phyloP scores from a whole-genome alignment of 306 rosid genomes.

The Vigna mungo region DNA sequence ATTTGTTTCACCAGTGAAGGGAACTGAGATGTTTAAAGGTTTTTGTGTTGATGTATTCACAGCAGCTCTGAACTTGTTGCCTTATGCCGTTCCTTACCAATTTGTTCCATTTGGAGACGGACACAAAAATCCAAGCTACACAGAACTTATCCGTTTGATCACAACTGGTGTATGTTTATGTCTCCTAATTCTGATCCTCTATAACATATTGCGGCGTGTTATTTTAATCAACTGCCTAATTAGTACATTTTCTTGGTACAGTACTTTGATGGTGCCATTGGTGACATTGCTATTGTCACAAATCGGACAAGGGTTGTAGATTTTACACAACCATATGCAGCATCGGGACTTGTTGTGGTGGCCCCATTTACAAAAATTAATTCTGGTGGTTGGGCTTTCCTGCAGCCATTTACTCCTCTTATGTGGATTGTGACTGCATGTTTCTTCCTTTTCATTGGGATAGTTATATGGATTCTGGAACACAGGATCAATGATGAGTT shows the following conservation, averaged over 20 bases:
- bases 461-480: constrained; percentile 92
- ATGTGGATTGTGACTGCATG: constrained; percentile 84
- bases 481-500: constrained; percentile 92
- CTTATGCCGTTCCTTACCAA: constrained; percentile 80
- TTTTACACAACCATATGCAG: constrained; percentile 90
- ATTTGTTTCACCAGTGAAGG: constrained; percentile 68
- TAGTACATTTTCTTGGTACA: constrained; percentile 41
- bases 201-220: not conserved
- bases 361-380: constrained; percentile 80
- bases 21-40: constrained; percentile 82
- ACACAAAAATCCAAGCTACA: constrained; percentile 73
- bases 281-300: constrained; percentile 89
- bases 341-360: constrained; percentile 92
- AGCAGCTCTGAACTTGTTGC: constrained; percentile 81
- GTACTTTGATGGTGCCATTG: constrained; percentile 85
- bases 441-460: constrained; percentile 79
- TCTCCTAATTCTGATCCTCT: constrained; percentile 34
- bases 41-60: constrained; percentile 86
- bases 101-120: constrained; percentile 85
- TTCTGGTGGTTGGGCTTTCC: constrained; percentile 91
- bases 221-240: constrained; percentile 39
- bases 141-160: constrained; percentile 66
- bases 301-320: constrained; percentile 85
- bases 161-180: constrained; percentile 75
- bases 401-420: constrained; percentile 76